Evolutionary conservation across 2,329 filamentous ascomycete genomes (phyloP), one percentile per base, ranked within the genome.

Genomic region (Amauroascus niger): DNA sequence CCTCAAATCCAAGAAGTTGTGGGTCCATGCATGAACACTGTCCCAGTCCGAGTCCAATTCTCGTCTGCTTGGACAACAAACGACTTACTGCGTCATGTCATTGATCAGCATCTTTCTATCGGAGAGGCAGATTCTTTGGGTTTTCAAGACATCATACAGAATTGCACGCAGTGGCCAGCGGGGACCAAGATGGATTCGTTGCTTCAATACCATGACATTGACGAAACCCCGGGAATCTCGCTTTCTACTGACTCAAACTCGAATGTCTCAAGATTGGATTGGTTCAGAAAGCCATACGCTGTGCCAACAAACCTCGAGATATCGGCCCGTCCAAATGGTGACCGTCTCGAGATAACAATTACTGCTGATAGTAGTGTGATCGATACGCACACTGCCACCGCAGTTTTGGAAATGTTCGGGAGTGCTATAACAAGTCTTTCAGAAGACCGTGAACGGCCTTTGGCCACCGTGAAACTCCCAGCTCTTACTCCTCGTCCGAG

Each of bases 21-120:
- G 40, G 81, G 81, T 0, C 81, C 81, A 0, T 80, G 78, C 52
- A 83, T 79, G 76, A 79, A 83, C 61, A 81, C 81, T 63, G 73
- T 80, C 1, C 81, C 81, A 1, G 72, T 82, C 33, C 75, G 81
- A 13, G 73, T 83, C 9, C 66, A 66, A 20, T 77, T 83, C 61
- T 66, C 71, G 1, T 46, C 66, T 0, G 59, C 61, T 5, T 76
- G 74, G 72, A 76, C 70, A 1, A 73, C 66, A 0, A 41, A 65
- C 1, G 72, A 79, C 48, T 68, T 79, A 6, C 67, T 79, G 18
- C 62, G 66, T 14, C 59, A 68, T 54, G 69, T 79, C 8, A 75
- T 79, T 63, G 62, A 71, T 49, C 76, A 79, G 65, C 75, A 79
- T 61, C 69, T 78, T 50, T 68, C 73, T 45, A 72, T 69, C 56